Conservation (phyloP, 78 protist genomes). For the Mantamonas sphyraenae region DNA sequence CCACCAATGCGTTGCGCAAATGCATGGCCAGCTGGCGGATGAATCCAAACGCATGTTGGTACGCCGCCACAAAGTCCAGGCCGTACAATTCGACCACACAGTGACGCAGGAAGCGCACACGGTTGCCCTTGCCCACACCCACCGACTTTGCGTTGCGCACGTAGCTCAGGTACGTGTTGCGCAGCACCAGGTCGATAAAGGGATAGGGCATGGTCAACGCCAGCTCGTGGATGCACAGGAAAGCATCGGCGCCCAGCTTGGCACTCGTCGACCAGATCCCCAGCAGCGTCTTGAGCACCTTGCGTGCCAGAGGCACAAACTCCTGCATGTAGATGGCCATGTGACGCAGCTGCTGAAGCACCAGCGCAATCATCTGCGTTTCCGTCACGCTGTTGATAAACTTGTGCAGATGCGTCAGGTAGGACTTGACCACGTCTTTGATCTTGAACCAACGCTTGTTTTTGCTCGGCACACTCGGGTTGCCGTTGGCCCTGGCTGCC, state of each 20-base stretch:
- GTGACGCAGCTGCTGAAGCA: too few species aligned
- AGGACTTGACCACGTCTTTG: too few species aligned
- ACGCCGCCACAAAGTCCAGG: constrained; percentile 40
- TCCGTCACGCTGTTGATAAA: too few species aligned
- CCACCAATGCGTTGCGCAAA: constrained; percentile 52
- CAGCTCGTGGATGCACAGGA: constrained; percentile 33
- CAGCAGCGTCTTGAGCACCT: constrained; percentile 23
- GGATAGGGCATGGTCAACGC: constrained; percentile 47
- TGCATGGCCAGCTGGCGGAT: constrained; percentile 87
- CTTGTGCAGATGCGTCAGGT: too few species aligned
- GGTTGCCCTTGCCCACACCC: constrained; percentile 1
- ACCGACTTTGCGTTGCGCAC: constrained; percentile 28
- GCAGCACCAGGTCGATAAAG: constrained; percentile 33
- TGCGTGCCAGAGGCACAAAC: constrained; percentile 11
- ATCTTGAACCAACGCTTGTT: too few species aligned
- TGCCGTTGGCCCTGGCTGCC: too few species aligned
- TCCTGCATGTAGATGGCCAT: too few species aligned
- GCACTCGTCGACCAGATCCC: constrained; percentile 27
- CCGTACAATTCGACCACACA: constrained; percentile 69
- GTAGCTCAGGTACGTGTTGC: constrained; percentile 64
- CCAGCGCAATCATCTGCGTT: too few species aligned
- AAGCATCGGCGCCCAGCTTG: constrained; percentile 42
- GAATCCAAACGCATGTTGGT: constrained; percentile 77
- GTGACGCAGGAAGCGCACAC: constrained; percentile 44
- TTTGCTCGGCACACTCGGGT: too few species aligned